Base-by-base conservation (phyloP, 495 filamentous ascomycete genomes). In the Neurospora terricola region DNA sequence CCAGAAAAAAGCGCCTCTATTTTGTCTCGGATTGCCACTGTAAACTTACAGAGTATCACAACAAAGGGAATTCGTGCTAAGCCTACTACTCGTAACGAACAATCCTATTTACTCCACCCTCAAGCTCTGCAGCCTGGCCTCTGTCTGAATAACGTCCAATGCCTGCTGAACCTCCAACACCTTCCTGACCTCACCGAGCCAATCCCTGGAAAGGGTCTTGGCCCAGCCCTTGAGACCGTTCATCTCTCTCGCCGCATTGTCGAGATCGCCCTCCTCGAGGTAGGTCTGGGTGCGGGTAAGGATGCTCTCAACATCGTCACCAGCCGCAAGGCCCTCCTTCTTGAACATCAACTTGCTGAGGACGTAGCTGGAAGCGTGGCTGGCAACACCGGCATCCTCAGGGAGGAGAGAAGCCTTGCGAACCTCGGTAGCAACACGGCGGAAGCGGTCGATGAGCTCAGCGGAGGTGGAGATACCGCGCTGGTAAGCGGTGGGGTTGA, bases 131-230 rank as follows among this genome's bases (percentile, higher is more conserved):
- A 90, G 80, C 73, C 88, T 81, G n/a, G 88, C 88, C 80, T 90
- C 87, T 23, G 88, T 86, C 71, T 85, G 82, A 74, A 90, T 87
- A 70, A 92, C 86, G 80, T 98, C 96, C 76, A 99, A 84, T 78
- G 96, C 96, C 83, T 98, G 95, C 83, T 92, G 90, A 48, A 98
- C 96, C 82, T 99, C 96, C 82, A 98, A 84, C 75, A 96, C 91
- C 82, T 91, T 89, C 76, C 96, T 87, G 34, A 92, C 90, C 86
- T 99, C 96, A 48, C 85, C 88, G 76, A 99, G 78, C 96, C 96
- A 99, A 80, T 99, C 96, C 77, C 90, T 88, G 79, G 92, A 94
- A 79, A 99, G 83, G 69, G 91, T 95, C 85, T 94, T 97, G 30
- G 94, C 94, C 96, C 96, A 98, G 30, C 96, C 96, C 72, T 88